Percentiles rank a stretch among this genome's conserved stretches.
Evolutionary conservation across 768 basidiomycete genomes (phyloP).

Genomic region (Boletus reticulatus): DNA sequence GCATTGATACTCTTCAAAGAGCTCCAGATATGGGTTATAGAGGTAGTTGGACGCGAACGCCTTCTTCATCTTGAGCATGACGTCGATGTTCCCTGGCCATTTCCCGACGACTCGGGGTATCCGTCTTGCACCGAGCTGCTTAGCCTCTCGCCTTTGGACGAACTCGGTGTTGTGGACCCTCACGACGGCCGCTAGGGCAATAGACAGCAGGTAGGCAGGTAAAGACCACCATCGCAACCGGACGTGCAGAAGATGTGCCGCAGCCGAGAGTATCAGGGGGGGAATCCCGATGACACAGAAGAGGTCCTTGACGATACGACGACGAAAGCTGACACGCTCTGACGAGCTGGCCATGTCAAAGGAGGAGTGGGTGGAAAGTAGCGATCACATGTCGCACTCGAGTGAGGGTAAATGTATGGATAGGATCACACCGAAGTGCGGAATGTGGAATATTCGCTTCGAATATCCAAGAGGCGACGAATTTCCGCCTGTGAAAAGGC

Average conservation of each 20-base stretch:
- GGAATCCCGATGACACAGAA: slow-evolving; percentile 41
- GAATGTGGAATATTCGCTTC: slow-evolving; percentile 8
- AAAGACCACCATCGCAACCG: slow-evolving; percentile 36
- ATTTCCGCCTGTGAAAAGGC: slow-evolving; percentile 13
- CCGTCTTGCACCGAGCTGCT: slow-evolving; percentile 45
- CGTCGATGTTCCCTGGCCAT: slow-evolving; percentile 79
- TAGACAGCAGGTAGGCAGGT: slow-evolving; percentile 40
- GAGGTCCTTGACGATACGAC: slow-evolving; percentile 49
- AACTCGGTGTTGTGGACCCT: slow-evolving; percentile 36
- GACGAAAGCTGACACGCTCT: slow-evolving; percentile 37
- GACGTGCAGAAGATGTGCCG: slow-evolving; percentile 27
- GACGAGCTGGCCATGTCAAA: slow-evolving; percentile 3
- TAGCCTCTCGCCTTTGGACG: slow-evolving; percentile 43
- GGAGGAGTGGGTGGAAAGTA: neutral
- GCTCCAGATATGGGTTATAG: slow-evolving; percentile 58
- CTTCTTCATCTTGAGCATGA: slow-evolving; percentile 54
- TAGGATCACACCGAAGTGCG: neutral
- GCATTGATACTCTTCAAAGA: slow-evolving; percentile 68
- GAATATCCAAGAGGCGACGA: neutral
- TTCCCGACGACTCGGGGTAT: slow-evolving; percentile 62
- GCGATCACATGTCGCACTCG: slow-evolving; percentile 6
- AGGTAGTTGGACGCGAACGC: slow-evolving; percentile 60
- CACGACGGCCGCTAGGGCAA: slow-evolving; percentile 39
- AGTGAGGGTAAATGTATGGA: slow-evolving; percentile 10
- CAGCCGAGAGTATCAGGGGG: slow-evolving; percentile 33